Percentiles rank a stretch among this genome's conserved stretches.
Evolutionary conservation across 164 flowering plant species (phyloP).

Genomic region (Cinnamomum chago): DNA sequence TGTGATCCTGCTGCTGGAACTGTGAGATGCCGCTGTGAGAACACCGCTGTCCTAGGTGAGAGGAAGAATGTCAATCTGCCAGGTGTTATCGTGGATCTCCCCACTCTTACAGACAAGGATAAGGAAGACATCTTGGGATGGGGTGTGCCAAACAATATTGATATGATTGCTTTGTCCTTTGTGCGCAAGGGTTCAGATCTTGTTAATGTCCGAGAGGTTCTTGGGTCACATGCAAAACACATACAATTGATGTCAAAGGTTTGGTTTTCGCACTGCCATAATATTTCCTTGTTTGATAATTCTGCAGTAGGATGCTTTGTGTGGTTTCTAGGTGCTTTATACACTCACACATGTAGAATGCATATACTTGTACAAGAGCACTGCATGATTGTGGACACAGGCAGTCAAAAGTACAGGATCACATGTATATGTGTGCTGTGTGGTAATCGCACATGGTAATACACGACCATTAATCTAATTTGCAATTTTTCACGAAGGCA

Average conservation of each 20-base stretch:
- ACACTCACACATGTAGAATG: too few relatives aligned
- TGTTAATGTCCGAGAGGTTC: conserved; percentile 73
- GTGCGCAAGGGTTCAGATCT: conserved; percentile 91
- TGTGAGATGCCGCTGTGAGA: conserved; percentile 79
- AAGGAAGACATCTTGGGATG: conserved; percentile 74
- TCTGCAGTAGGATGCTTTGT: background rate
- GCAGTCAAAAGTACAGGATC: too few relatives aligned
- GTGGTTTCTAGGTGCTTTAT: too few relatives aligned
- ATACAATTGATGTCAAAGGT: conserved; percentile 85
- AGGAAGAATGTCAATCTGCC: conserved; percentile 88
- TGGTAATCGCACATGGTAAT: too few relatives aligned
- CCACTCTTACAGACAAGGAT: conserved; percentile 84
- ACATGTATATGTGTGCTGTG: too few relatives aligned
- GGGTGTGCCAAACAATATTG: conserved; percentile 87
- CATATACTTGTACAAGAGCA: too few relatives aligned
- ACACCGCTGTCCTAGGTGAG: conserved; percentile 72
- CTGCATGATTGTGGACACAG: too few relatives aligned
- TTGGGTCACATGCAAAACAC: conserved; percentile 69
- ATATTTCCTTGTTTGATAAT: background rate
- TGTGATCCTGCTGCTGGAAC: conserved; percentile 66
- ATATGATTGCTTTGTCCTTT: conserved; percentile 86
- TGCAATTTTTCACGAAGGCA: too few relatives aligned
- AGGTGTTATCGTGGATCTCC: conserved; percentile 84
- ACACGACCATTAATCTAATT: too few relatives aligned
- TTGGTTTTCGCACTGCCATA: conserved; percentile 9